phyloP scores from a whole-genome alignment of 371 early-diverging fungal species.

The Mortierella sp. region DNA sequence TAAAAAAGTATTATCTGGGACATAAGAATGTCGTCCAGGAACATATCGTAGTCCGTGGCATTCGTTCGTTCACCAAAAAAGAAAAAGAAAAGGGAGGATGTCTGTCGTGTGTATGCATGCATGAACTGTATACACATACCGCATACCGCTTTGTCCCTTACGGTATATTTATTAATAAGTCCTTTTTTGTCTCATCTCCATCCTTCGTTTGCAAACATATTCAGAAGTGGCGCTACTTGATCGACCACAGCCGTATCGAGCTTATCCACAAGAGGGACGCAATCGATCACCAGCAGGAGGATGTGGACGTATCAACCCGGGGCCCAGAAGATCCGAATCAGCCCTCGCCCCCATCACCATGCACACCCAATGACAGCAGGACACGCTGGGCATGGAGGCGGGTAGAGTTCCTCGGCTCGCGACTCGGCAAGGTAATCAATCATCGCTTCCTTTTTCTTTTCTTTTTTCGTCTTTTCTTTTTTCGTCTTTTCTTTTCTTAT shows the following conservation, averaged over 20 bases:
- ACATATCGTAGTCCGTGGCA: too few relatives aligned
- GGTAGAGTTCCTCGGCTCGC: conserved; percentile 46
- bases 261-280: conserved; percentile 43
- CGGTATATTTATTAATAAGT: too few relatives aligned
- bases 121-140: neutral
- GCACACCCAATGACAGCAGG: conserved; percentile 10
- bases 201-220: neutral
- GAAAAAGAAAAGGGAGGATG: neutral
- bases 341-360: neutral
- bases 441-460: neutral
- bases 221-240: conserved; percentile 49
- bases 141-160: neutral
- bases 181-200: too few relatives aligned
- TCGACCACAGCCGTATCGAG: conserved; percentile 30
- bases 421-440: conserved; percentile 52
- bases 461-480: neutral
- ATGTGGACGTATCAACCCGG: neutral
- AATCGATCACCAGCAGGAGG: neutral
- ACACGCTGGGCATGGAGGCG: conserved; percentile 45
- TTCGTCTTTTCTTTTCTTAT: neutral
- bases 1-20: neutral
- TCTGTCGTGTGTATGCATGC: neutral
- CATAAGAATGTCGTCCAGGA: too few relatives aligned
- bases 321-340: conserved; percentile 13
- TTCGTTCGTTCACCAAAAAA: neutral